phyloP scores from a whole-genome alignment of 495 filamentous ascomycete species.

The Chaetomium cochliodes region DNA sequence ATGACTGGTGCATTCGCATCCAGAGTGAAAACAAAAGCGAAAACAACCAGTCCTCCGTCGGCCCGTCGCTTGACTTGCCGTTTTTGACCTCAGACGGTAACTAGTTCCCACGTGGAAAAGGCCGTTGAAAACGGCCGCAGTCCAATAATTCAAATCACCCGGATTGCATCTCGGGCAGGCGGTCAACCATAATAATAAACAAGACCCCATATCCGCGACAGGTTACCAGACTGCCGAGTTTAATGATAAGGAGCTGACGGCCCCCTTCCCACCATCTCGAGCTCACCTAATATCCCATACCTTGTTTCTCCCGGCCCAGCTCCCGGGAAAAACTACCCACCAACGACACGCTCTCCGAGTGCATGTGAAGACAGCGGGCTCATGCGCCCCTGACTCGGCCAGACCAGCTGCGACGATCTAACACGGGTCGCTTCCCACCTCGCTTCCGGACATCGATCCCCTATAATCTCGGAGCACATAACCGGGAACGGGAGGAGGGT shows the following conservation, averaged over 20 bases:
- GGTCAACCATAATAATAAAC: slow-evolving; percentile 22
- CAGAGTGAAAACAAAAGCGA: slow-evolving; percentile 16
- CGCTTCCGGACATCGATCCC: slow-evolving; percentile 11
- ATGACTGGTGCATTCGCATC: slow-evolving; percentile 22
- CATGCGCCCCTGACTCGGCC: slow-evolving; percentile 19
- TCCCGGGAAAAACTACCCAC: background rate
- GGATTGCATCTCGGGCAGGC: slow-evolving; percentile 12
- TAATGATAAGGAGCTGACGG: slow-evolving; percentile 15
- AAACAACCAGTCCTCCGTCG: background rate
- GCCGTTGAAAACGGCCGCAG: slow-evolving; percentile 5
- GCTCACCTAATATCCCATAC: slow-evolving; percentile 6
- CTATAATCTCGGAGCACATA: slow-evolving; percentile 15
- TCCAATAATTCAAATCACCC: slow-evolving; percentile 12
- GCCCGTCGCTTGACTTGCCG: slow-evolving; percentile 3
- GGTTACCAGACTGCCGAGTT: background rate
- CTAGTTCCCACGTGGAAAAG: slow-evolving; percentile 18
- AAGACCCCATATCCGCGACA: background rate
- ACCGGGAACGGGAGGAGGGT: slow-evolving; percentile 5
- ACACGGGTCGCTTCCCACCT: slow-evolving; percentile 19
- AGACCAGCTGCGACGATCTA: slow-evolving; percentile 34
- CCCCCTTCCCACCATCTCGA: slow-evolving; percentile 8
- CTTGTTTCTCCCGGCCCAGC: slow-evolving; percentile 16
- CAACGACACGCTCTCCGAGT: too few species aligned
- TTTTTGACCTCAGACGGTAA: slow-evolving; percentile 1
- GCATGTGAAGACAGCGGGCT: too few species aligned